A percentile compares a stretch with the other conserved stretches of the same genome.
Evolutionary conservation across 2,329 filamentous ascomycete genomes (phyloP).

Genomic region (Chalaropsis ovoidea): DNA sequence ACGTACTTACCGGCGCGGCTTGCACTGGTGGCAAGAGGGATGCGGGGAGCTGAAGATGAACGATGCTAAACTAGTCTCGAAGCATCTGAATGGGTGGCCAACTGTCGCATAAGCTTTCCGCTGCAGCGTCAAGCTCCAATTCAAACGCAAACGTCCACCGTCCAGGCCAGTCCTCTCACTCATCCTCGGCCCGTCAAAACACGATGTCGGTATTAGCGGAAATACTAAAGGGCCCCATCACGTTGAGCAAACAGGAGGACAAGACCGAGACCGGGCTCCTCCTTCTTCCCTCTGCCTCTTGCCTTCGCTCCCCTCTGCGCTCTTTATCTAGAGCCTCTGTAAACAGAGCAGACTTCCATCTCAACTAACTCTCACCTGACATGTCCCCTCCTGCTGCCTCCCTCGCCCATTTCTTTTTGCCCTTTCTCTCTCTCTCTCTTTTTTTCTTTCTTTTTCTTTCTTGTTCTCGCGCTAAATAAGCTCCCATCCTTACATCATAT

Average conservation of each 20-base stretch:
- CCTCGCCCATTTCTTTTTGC: neutral
- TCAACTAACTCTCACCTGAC: neutral
- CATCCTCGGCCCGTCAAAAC: no score
- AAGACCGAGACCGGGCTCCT: neutral
- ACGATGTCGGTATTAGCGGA: no score
- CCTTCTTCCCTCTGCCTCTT: neutral
- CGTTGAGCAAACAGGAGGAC: neutral
- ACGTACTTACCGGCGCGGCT: neutral
- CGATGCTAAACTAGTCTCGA: slow-evolving; percentile 3
- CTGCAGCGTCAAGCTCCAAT: neutral
- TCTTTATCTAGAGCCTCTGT: neutral
- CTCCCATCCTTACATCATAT: no score
- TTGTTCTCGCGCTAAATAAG: neutral
- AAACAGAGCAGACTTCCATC: neutral
- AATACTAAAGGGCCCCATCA: neutral
- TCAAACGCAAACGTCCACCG: no score
- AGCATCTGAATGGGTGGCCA: neutral
- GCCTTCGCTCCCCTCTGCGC: neutral
- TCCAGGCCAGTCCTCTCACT: no score
- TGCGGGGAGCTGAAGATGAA: neutral
- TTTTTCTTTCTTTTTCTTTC: neutral
- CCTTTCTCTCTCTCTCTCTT: neutral
- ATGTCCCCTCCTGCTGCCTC: neutral
- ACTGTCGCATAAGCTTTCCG: neutral
- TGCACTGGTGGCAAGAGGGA: neutral